A percentile compares a stretch with the other conserved stretches of the same genome.
phyloP scores from a whole-genome alignment of 306 rosid species.

The Begonia loranthoides region DNA sequence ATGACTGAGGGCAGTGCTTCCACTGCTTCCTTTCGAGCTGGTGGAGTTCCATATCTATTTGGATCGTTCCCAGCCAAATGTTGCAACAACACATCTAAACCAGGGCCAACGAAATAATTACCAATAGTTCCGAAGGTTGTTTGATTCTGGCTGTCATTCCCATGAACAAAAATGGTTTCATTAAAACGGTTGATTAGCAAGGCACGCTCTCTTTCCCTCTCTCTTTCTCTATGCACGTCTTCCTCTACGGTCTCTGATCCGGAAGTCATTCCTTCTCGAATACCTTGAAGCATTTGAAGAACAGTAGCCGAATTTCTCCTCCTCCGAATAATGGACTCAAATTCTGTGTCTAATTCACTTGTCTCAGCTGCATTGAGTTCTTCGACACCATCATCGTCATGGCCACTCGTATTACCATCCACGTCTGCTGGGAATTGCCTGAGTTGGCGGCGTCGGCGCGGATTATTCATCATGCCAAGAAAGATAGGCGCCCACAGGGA shows the following conservation, averaged over 20 bases:
- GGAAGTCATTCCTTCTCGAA: slow-evolving; percentile 51
- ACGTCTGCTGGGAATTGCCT: slow-evolving; percentile 32
- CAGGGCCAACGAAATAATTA: slow-evolving; percentile 63
- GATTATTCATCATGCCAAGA: slow-evolving; percentile 63
- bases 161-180: slow-evolving; percentile 49
- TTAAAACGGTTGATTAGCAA: slow-evolving; percentile 51
- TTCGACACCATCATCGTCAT: slow-evolving; percentile 11
- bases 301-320: slow-evolving; percentile 58
- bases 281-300: slow-evolving; percentile 64
- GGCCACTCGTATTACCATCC: slow-evolving; percentile 16
- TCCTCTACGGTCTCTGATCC: slow-evolving; percentile 34
- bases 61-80: slow-evolving; percentile 83
- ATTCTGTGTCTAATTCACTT: slow-evolving; percentile 33
- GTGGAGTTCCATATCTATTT: slow-evolving; percentile 64
- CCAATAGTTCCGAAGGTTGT: slow-evolving; percentile 47
- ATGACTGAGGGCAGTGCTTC: slow-evolving; percentile 52
- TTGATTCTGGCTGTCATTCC: slow-evolving; percentile 25
- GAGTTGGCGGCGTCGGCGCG: slow-evolving; percentile 32
- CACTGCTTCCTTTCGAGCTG: slow-evolving; percentile 58
- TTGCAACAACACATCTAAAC: slow-evolving; percentile 59
- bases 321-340: slow-evolving; percentile 51
- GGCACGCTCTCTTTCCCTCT: slow-evolving; percentile 40
- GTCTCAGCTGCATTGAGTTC: slow-evolving; percentile 18
- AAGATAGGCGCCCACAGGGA: slow-evolving; percentile 74
- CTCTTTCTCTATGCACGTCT: slow-evolving; percentile 27